Conservation (phyloP, 2,329 filamentous ascomycete species). For the Trichoderma sp. region DNA sequence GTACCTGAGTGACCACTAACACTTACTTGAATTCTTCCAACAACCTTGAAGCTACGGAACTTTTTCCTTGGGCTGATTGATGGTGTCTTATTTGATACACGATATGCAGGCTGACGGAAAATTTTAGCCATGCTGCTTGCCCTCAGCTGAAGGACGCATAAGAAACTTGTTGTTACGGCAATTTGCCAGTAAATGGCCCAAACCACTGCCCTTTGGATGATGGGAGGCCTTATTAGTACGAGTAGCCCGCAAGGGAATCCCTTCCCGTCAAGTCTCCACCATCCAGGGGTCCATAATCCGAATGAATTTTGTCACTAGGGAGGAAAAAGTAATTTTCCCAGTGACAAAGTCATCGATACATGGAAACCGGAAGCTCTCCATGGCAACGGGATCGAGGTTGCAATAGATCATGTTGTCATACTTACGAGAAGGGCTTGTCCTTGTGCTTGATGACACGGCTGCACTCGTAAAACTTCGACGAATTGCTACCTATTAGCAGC, state of each 20-base stretch:
- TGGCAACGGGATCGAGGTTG: background rate
- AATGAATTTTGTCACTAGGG: background rate
- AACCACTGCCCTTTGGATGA: constrained; percentile 1
- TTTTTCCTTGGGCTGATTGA: background rate
- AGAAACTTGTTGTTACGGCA: constrained; percentile 1
- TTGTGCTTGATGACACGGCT: background rate
- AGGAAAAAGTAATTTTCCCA: background rate
- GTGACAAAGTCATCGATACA: background rate
- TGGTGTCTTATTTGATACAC: background rate
- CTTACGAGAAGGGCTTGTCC: background rate
- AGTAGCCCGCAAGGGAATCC: background rate
- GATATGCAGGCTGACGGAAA: constrained; percentile 1
- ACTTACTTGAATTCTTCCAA: background rate
- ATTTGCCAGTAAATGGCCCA: background rate
- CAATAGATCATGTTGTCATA: background rate
- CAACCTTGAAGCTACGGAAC: background rate
- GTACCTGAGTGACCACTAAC: background rate
- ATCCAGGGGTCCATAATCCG: background rate
- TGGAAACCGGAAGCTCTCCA: background rate
- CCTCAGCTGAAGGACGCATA: constrained; percentile 10
- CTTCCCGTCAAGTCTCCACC: constrained; percentile 2
- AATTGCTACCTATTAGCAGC: background rate
- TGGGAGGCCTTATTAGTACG: constrained; percentile 5
- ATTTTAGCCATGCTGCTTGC: constrained; percentile 7
- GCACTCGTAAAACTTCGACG: background rate